A percentile compares a stretch with the other conserved stretches of the same genome.
These are phyloP conservation scores for Leishmania turanica DNA, from an alignment of 208 protist genomes.

Conservation along the genomic window DNA sequence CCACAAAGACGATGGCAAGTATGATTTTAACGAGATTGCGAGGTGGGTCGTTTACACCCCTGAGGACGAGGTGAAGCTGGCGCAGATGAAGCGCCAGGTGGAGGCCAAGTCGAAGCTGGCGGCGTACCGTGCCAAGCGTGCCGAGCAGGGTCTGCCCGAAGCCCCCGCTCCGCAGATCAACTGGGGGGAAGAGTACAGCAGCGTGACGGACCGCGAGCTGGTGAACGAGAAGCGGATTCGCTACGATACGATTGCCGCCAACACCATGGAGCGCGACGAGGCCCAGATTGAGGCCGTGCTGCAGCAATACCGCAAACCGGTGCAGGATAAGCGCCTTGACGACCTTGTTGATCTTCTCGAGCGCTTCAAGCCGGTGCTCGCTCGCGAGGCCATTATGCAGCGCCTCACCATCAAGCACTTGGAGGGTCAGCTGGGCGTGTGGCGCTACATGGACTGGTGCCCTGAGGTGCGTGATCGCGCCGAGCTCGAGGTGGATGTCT, in stretches of 20 bases:
- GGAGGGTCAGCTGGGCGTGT: conserved; percentile 92
- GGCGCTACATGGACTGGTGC: conserved; percentile 95
- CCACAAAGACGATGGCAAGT: conserved; percentile 90
- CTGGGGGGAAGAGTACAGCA: conserved; percentile 79
- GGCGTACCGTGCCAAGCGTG: conserved; percentile 71
- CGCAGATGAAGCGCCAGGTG: conserved; percentile 72
- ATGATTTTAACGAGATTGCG: conserved; percentile 83
- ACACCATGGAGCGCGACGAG: conserved; percentile 84
- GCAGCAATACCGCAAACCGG: conserved; percentile 85
- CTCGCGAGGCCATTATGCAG: conserved; percentile 93
- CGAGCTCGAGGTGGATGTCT: conserved; percentile 89
- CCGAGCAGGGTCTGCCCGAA: conserved; percentile 62
- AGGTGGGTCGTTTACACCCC: conserved; percentile 94
- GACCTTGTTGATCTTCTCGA: conserved; percentile 88
- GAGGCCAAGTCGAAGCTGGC: conserved; percentile 80
- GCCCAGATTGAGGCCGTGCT: conserved; percentile 84
- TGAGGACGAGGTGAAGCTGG: conserved; percentile 83
- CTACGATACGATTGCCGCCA: conserved; percentile 82
- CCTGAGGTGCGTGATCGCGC: conserved; percentile 92
- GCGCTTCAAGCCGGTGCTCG: conserved; percentile 93
- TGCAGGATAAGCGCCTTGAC: conserved; percentile 88
- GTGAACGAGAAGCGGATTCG: conserved; percentile 89
- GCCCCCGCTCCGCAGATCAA: conserved; percentile 72
- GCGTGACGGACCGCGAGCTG: conserved; percentile 83
- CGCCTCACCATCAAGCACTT: conserved; percentile 93